These are phyloP conservation scores for Alternaria sp. DNA, from an alignment of 2,329 filamentous ascomycete genomes.

Conservation along the genomic window DNA sequence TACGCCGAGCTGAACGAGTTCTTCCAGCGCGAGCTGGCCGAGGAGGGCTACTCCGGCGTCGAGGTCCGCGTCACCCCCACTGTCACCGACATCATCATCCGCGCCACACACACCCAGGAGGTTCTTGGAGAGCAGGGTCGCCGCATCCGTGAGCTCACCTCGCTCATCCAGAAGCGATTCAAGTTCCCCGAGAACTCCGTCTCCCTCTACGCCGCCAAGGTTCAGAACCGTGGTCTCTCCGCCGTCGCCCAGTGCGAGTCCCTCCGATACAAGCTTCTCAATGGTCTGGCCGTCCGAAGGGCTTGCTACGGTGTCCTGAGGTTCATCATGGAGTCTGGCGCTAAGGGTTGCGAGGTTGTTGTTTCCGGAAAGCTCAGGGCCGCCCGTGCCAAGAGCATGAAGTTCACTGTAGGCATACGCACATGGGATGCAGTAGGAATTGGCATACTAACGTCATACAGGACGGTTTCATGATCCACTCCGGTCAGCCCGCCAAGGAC, in stretches of 20 bases:
- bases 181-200: slow-evolving; percentile 99
- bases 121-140: slow-evolving; percentile 99
- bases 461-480: slow-evolving; percentile 99
- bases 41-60: slow-evolving; percentile 99
- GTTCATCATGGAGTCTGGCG: slow-evolving; percentile 99
- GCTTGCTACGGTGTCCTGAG: slow-evolving; percentile 99
- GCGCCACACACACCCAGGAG: slow-evolving; percentile 99
- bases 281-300: slow-evolving; percentile 97
- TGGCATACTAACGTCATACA: slow-evolving; percentile 44
- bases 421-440: neutral
- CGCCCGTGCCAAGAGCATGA: slow-evolving; percentile 99
- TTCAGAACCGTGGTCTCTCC: slow-evolving; percentile 99
- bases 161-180: slow-evolving; percentile 99
- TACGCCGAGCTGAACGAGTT: slow-evolving; percentile 99
- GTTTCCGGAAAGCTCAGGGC: slow-evolving; percentile 99
- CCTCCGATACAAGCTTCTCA: slow-evolving; percentile 99
- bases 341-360: slow-evolving; percentile 99
- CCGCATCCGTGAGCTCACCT: slow-evolving; percentile 99
- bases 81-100: slow-evolving; percentile 99
- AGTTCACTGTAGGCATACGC: slow-evolving; percentile 85
- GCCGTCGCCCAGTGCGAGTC: slow-evolving; percentile 99
- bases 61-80: slow-evolving; percentile 99
- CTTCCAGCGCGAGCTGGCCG: slow-evolving; percentile 99
- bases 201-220: slow-evolving; percentile 99
- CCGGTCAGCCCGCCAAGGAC: slow-evolving; percentile 98